Percentiles rank a stretch among this genome's conserved stretches.
These are phyloP conservation scores for Omphalea diandra DNA, from an alignment of 441 rosid species.

Conservation along the genomic window DNA sequence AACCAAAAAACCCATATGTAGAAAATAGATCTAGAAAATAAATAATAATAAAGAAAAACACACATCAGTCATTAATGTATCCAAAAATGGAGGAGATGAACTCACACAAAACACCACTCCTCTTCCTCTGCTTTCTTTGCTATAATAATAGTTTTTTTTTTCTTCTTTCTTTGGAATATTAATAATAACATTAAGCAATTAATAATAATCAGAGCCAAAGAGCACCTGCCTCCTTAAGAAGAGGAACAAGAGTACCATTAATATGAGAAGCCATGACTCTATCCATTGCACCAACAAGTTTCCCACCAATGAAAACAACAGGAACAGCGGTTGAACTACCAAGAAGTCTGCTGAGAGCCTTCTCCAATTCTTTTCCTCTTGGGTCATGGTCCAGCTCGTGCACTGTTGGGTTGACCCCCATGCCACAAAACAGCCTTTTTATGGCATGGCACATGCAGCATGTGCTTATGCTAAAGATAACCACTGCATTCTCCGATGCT, in stretches of 20 bases:
- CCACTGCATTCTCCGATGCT: slow-evolving; percentile 58
- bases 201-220: slow-evolving; percentile 49
- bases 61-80: slow-evolving; percentile 11
- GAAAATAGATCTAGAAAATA: background rate
- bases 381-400: slow-evolving; percentile 60
- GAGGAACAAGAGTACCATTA: slow-evolving; percentile 61
- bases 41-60: background rate
- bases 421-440: slow-evolving; percentile 53
- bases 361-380: slow-evolving; percentile 47
- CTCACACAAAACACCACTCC: slow-evolving; percentile 24
- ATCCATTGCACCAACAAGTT: slow-evolving; percentile 62
- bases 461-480: slow-evolving; percentile 52
- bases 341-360: slow-evolving; percentile 44
- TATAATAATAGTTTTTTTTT: background rate
- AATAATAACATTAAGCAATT: background rate
- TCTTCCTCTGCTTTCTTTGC: slow-evolving; percentile 37
- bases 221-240: slow-evolving; percentile 70
- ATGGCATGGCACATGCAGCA: slow-evolving; percentile 75
- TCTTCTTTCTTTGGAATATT: background rate
- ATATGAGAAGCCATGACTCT: slow-evolving; percentile 65
- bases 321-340: slow-evolving; percentile 38
- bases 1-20: slow-evolving; percentile 10
- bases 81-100: slow-evolving; percentile 28
- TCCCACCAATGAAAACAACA: slow-evolving; percentile 65
- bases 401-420: slow-evolving; percentile 62